Percentiles rank a stretch among this genome's conserved stretches.
These are phyloP conservation scores for Ophiostoma piceae DNA, from an alignment of 2,329 filamentous ascomycete genomes.

Conservation along the genomic window DNA sequence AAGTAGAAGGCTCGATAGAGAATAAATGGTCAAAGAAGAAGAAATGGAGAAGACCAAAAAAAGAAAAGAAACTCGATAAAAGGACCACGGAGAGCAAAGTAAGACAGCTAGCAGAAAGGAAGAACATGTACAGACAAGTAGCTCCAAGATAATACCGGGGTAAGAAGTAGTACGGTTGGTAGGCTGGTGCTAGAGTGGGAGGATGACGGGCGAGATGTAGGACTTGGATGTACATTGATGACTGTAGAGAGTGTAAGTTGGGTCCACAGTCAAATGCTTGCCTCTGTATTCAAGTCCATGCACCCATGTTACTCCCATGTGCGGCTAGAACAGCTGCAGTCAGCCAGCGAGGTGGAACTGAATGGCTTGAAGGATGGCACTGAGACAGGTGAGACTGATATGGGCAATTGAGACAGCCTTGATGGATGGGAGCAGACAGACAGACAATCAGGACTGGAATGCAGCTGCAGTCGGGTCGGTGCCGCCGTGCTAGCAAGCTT, in stretches of 20 bases:
- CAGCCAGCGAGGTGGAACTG: neutral
- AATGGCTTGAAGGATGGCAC: neutral
- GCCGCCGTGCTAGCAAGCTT: slow-evolving; percentile 7
- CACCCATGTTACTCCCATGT: neutral
- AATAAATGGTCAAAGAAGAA: neutral
- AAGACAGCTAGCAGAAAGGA: neutral
- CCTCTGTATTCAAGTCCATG: neutral
- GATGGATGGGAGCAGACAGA: neutral
- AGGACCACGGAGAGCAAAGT: neutral
- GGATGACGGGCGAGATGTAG: neutral
- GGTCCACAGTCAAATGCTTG: neutral
- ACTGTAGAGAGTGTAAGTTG: neutral
- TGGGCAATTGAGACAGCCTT: neutral
- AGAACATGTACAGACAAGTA: slow-evolving; percentile 2
- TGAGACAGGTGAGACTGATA: neutral
- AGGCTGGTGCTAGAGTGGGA: neutral
- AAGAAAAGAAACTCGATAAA: neutral
- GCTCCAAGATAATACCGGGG: neutral
- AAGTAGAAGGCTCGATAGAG: neutral
- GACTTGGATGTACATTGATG: slow-evolving; percentile 2
- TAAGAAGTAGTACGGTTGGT: neutral
- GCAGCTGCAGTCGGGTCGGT: neutral
- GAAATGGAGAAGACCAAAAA: neutral
- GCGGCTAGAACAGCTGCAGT: slow-evolving; percentile 3
- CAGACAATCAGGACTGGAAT: neutral